Percentiles rank a stretch among this genome's conserved stretches.
phyloP scores from a whole-genome alignment of 768 basidiomycete species.

The Amanita exitialis region DNA sequence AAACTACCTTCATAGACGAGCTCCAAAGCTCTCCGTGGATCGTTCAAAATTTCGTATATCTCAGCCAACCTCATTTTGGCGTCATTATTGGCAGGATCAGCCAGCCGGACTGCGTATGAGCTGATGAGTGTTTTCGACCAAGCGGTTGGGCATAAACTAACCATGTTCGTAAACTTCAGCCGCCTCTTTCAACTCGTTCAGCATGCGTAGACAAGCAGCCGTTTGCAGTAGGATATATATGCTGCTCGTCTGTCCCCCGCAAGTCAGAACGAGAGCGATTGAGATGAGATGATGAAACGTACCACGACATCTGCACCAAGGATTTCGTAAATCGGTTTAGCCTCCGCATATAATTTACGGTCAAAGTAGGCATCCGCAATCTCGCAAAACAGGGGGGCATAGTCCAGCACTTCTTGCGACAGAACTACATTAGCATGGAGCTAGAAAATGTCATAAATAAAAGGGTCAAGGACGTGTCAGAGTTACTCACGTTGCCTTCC shows the following conservation, averaged over 20 bases:
- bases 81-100: slow-evolving; percentile 69
- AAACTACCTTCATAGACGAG: slow-evolving; percentile 73
- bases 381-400: slow-evolving; percentile 70
- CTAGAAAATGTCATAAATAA: slow-evolving; percentile 24
- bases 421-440: slow-evolving; percentile 69
- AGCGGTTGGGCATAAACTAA: slow-evolving; percentile 20
- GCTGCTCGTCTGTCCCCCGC: slow-evolving; percentile 55
- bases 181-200: slow-evolving; percentile 68
- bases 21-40: slow-evolving; percentile 73
- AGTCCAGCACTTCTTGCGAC: slow-evolving; percentile 62
- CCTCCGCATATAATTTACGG: slow-evolving; percentile 65
- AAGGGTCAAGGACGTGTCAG: neutral
- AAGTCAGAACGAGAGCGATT: neutral
- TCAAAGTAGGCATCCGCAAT: slow-evolving; percentile 83
- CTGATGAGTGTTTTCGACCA: neutral
- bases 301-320: slow-evolving; percentile 71
- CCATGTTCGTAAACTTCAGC: slow-evolving; percentile 79
- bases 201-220: slow-evolving; percentile 71
- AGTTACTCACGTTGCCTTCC: slow-evolving; percentile 64
- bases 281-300: slow-evolving; percentile 13
- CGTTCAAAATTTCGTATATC: slow-evolving; percentile 76
- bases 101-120: slow-evolving; percentile 48
- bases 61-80: slow-evolving; percentile 88
- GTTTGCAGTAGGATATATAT: slow-evolving; percentile 66
- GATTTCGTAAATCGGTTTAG: slow-evolving; percentile 69